These are phyloP conservation scores for Talaromyces proteolyticus DNA, from an alignment of 495 filamentous ascomycete genomes.

Conservation along the genomic window DNA sequence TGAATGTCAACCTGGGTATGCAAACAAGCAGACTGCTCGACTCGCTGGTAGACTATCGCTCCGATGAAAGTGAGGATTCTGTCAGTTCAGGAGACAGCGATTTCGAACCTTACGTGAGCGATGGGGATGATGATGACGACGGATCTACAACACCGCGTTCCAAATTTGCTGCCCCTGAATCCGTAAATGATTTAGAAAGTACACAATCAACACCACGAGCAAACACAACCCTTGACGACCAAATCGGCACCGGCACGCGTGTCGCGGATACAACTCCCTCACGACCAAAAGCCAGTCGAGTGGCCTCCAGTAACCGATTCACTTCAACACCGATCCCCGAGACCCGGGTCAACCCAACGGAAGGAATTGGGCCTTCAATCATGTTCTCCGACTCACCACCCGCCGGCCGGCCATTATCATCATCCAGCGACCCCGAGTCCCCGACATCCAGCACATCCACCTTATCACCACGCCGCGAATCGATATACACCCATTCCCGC, in stretches of 20 bases:
- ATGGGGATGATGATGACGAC: slow-evolving; percentile 33
- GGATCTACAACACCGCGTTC: slow-evolving; percentile 6
- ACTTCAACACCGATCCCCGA: slow-evolving; percentile 70
- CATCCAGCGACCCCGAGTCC: too few relatives aligned
- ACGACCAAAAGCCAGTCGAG: slow-evolving; percentile 26
- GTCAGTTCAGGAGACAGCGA: slow-evolving; percentile 38
- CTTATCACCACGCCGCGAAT: slow-evolving; percentile 27
- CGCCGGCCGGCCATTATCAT: slow-evolving; percentile 12
- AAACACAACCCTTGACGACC: not conserved
- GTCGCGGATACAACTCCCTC: slow-evolving; percentile 12
- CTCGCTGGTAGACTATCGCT: slow-evolving; percentile 53
- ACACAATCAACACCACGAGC: not conserved
- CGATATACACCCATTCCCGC: slow-evolving; percentile 44
- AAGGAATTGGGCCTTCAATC: slow-evolving; percentile 63
- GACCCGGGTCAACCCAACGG: slow-evolving; percentile 58
- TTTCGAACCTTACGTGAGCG: slow-evolving; percentile 31
- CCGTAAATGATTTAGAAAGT: not conserved
- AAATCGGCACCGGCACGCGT: slow-evolving; percentile 5
- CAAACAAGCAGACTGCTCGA: slow-evolving; percentile 67
- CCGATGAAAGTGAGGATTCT: slow-evolving; percentile 38
- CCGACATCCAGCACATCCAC: too few relatives aligned
- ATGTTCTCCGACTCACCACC: slow-evolving; percentile 62
- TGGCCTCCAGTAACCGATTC: slow-evolving; percentile 49
- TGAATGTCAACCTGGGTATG: slow-evolving; percentile 68
- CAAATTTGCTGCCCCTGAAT: not conserved